Conservation (phyloP, 2,329 filamentous ascomycete species). For the Aspergillus jensenii region DNA sequence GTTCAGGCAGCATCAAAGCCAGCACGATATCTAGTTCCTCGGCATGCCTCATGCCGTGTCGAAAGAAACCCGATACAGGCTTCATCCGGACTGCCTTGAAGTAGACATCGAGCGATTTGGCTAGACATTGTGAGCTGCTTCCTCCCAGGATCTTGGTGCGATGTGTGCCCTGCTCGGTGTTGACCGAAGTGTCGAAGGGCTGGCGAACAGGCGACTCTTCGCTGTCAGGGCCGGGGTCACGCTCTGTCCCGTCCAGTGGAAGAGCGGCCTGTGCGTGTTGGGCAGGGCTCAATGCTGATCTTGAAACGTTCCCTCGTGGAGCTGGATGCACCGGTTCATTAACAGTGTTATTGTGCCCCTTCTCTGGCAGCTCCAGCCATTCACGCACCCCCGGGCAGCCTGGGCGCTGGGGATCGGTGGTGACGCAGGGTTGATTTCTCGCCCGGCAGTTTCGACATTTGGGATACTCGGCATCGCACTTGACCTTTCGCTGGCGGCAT, state of each 20-base stretch:
- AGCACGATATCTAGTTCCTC: slow-evolving; percentile 14
- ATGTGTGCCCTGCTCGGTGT: slow-evolving; percentile 15
- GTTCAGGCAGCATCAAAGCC: slow-evolving; percentile 6
- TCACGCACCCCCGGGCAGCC: slow-evolving; percentile 14
- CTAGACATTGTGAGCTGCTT: slow-evolving; percentile 17
- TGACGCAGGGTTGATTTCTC: slow-evolving; percentile 22
- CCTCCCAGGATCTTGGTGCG: slow-evolving; percentile 15
- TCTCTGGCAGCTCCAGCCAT: slow-evolving; percentile 15
- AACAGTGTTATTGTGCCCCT: neutral
- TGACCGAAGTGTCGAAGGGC: slow-evolving; percentile 14
- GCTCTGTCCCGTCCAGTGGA: no score
- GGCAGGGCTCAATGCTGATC: no score
- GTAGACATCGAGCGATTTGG: slow-evolving; percentile 18
- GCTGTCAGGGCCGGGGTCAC: neutral
- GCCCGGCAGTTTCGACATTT: slow-evolving; percentile 28
- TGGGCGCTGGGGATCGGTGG: slow-evolving; percentile 25
- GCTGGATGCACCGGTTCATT: neutral
- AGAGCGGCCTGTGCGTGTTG: no score
- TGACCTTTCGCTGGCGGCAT: slow-evolving; percentile 28
- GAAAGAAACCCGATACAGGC: slow-evolving; percentile 13
- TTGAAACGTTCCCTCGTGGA: no score
- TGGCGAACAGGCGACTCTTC: slow-evolving; percentile 14
- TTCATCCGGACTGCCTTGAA: slow-evolving; percentile 13
- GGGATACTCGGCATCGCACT: slow-evolving; percentile 29
- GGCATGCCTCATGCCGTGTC: slow-evolving; percentile 15